phyloP scores from a whole-genome alignment of 768 basidiomycete genomes.

The Mycena maculata region DNA sequence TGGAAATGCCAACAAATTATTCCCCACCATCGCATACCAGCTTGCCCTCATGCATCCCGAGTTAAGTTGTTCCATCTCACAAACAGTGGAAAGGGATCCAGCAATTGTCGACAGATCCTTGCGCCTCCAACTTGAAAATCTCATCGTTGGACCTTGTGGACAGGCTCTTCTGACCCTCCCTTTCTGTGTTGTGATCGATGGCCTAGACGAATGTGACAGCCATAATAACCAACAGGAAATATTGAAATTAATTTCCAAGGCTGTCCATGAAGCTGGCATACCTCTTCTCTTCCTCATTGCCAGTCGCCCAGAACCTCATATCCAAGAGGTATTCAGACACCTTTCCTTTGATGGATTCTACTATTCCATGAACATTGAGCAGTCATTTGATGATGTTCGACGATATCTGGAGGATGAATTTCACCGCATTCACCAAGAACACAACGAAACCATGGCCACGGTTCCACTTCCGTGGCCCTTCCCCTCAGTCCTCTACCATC shows the following conservation, averaged over 20 bases:
- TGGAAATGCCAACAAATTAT: neutral
- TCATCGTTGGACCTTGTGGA: neutral
- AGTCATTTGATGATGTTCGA: slow-evolving; percentile 1
- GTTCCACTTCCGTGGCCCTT: slow-evolving; percentile 4
- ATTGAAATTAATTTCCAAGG: neutral
- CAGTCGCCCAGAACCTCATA: slow-evolving; percentile 9
- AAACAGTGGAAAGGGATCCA: neutral
- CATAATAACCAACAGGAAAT: neutral
- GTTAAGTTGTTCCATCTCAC: neutral
- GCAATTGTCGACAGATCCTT: neutral
- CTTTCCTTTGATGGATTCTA: neutral
- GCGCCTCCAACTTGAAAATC: neutral
- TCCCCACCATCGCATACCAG: neutral
- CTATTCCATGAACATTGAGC: neutral
- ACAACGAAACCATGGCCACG: neutral
- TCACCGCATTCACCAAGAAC: neutral
- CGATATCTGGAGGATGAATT: slow-evolving; percentile 1
- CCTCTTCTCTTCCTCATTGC: neutral
- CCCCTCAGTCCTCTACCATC: neutral
- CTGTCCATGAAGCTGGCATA: neutral
- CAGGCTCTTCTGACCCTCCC: too few relatives aligned
- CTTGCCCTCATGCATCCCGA: neutral
- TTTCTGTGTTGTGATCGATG: neutral
- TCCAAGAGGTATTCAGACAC: neutral
- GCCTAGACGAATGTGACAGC: neutral